Evolutionary conservation across 495 filamentous ascomycete species (phyloP), one percentile per base, ranked within the genome.

Genomic region (Talaromyces trachyspermus): DNA sequence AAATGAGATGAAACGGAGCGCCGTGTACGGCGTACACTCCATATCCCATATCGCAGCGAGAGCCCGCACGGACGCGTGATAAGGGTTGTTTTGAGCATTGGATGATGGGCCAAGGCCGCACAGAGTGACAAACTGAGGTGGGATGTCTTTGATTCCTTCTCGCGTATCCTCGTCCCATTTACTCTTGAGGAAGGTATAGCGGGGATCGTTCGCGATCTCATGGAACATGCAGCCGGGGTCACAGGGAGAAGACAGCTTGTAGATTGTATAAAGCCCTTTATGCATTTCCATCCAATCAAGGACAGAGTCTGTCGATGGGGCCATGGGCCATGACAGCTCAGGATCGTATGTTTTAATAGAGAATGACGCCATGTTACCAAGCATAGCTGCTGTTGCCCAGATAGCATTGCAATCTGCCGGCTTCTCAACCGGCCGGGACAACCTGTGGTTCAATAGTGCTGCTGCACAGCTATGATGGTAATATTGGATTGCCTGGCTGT

Each of bases 391-490:
- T 32, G 67, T 61, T 10, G 53, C 63, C 64, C 62, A 70, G 17
- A 72, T 46, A 15, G 67, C 48, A 55, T 72, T 68, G 17, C 57
- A 57, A 19, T 72, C 68, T 26, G 56, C 49, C 6, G 55, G 48
- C 19, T 51, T 22, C 7, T 17, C 14, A 15, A 69, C 62, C 6
- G 63, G 58, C 10, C 36, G 27, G 3, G 52, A 50, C 11, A 71
- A 40, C 22, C 57, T 58, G 24, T 53, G 24, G 35, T 54, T 58
- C 24, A 70, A 57, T n/a, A 65, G 43, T n/a, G 49, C 53, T 30
- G 61, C 64, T 4, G 52, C 54, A 27, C 55, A 50, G 14, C 55
- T 56, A 42, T 51, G 60, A 44, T 71, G 65, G 41, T 62, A 66
- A 11, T 50, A 49, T 35, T 69, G 67, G n/a, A 54, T 46, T 6